phyloP scores from a whole-genome alignment of 2,329 filamentous ascomycete species.

The Teratosphaeria destructans region DNA sequence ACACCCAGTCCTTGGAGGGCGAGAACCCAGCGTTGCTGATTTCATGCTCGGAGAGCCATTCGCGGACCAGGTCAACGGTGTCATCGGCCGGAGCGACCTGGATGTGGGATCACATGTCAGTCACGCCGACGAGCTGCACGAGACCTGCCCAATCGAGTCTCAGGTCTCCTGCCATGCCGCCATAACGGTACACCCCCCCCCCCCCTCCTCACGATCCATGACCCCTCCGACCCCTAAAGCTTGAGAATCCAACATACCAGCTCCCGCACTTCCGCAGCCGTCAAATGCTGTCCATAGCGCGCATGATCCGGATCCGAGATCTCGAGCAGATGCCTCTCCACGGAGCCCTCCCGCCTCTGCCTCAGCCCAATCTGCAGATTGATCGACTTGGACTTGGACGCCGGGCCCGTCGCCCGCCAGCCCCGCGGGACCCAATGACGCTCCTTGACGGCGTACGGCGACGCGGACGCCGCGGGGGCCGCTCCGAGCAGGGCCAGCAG shows the following conservation, averaged over 20 bases:
- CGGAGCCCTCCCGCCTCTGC: slow-evolving; percentile 45
- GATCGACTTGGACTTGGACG: slow-evolving; percentile 40
- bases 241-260: neutral
- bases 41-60: slow-evolving; percentile 47
- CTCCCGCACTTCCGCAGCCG: slow-evolving; percentile 38
- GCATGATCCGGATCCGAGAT: slow-evolving; percentile 44
- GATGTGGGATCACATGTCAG: slow-evolving; percentile 14
- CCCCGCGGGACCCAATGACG: slow-evolving; percentile 41
- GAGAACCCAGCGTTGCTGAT: slow-evolving; percentile 38
- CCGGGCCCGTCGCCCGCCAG: slow-evolving; percentile 40
- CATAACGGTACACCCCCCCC: neutral
- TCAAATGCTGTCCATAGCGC: slow-evolving; percentile 46
- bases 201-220: neutral
- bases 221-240: neutral
- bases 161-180: neutral
- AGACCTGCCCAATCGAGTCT: neutral
- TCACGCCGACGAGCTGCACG: neutral
- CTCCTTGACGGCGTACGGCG: slow-evolving; percentile 46
- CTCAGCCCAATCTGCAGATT: slow-evolving; percentile 49
- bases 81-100: slow-evolving; percentile 45
- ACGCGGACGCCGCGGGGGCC: slow-evolving; percentile 16
- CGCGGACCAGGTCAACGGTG: slow-evolving; percentile 41
- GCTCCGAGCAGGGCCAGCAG: neutral
- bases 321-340: slow-evolving; percentile 46
- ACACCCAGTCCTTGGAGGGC: slow-evolving; percentile 49